Evolutionary conservation across 257 asterid species (phyloP).

Genomic region (Solanum raphanifolium): DNA sequence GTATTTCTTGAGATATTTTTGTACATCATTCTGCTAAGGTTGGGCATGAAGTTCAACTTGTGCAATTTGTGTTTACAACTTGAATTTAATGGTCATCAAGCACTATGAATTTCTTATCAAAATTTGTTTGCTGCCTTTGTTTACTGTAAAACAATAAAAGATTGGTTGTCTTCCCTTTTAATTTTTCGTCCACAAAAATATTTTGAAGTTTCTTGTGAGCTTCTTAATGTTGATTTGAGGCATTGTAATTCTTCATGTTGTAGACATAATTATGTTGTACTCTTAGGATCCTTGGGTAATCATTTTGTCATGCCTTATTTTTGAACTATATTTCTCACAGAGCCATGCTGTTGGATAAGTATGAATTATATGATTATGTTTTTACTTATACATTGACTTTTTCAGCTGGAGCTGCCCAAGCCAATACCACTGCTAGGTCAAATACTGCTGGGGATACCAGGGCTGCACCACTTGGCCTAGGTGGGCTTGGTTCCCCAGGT

Average conservation of each 20-base stretch:
- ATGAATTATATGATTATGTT: not conserved
- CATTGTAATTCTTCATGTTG: not conserved
- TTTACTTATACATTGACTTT: not conserved
- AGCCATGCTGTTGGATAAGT: not conserved
- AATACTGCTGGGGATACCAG: slow-evolving; percentile 25
- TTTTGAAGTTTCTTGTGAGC: not conserved
- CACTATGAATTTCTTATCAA: not conserved
- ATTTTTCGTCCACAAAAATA: not conserved
- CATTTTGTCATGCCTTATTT: not conserved
- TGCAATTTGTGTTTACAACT: not conserved
- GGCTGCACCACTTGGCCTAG: slow-evolving; percentile 20
- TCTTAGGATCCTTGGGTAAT: not conserved
- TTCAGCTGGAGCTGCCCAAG: slow-evolving; percentile 35
- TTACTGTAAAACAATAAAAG: not conserved
- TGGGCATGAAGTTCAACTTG: not conserved
- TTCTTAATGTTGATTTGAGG: not conserved
- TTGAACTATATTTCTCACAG: not conserved
- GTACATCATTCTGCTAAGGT: not conserved
- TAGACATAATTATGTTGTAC: not conserved
- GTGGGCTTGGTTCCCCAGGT: slow-evolving; percentile 32
- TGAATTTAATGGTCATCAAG: not conserved
- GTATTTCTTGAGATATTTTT: not conserved
- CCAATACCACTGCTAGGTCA: slow-evolving; percentile 24
- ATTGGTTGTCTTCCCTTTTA: not conserved
- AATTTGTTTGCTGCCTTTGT: not conserved